Percentiles rank a stretch among this genome's conserved stretches.
These are phyloP conservation scores for Xylariaceae sp. DNA, from an alignment of 2,329 filamentous ascomycete genomes.

Conservation along the genomic window DNA sequence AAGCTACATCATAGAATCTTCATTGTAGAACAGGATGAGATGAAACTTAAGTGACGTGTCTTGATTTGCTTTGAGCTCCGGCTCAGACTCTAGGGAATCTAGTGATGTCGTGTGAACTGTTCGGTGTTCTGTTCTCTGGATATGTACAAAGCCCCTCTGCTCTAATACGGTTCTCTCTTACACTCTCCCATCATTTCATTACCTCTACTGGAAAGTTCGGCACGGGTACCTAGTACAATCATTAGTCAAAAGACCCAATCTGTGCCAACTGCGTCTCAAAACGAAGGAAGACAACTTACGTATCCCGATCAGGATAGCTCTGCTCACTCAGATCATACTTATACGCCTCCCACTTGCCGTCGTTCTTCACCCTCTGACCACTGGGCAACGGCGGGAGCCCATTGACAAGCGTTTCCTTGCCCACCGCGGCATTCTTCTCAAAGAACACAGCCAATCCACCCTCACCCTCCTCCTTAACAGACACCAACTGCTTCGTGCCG, in stretches of 20 bases:
- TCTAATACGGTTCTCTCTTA: conserved; percentile 5
- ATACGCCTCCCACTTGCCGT: conserved; percentile 59
- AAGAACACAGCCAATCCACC: conserved; percentile 70
- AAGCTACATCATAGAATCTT: background rate
- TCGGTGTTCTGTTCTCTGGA: conserved; percentile 2
- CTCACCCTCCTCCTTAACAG: conserved; percentile 69
- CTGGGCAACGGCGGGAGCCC: conserved; percentile 85
- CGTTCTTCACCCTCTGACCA: conserved; percentile 54
- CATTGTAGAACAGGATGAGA: background rate
- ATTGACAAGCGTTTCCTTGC: conserved; percentile 63
- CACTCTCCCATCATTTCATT: conserved; percentile 7
- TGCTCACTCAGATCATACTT: conserved; percentile 63
- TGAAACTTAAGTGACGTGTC: conserved; percentile 1
- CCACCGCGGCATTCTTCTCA: conserved; percentile 51
- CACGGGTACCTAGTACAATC: conserved; percentile 51
- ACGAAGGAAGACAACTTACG: conserved; percentile 47
- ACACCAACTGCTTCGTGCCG: conserved; percentile 65
- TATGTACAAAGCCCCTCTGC: conserved; percentile 27
- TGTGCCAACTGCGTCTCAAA: no score
- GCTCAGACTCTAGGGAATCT: conserved; percentile 25
- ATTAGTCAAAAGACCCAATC: conserved; percentile 6
- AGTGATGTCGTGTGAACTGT: conserved; percentile 16
- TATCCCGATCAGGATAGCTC: conserved; percentile 57
- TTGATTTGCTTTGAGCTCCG: conserved; percentile 3
- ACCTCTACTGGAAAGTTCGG: conserved; percentile 54